Evolutionary conservation across 352 stramenopile genomes (phyloP).

Genomic region (Phytophthora multivora): DNA sequence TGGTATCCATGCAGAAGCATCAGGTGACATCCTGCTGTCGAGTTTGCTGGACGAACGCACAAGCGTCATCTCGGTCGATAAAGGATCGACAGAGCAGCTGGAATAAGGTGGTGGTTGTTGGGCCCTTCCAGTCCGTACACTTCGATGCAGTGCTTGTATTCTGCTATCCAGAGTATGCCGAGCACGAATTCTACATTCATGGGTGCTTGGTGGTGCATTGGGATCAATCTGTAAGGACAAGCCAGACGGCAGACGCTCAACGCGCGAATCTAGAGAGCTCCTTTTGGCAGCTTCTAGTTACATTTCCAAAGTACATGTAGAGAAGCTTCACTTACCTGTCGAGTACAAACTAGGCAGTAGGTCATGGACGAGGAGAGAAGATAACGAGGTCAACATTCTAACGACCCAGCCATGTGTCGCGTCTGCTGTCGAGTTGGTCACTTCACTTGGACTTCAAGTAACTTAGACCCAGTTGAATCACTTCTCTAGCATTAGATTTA

Average conservation of each 20-base stretch:
- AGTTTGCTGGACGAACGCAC: constrained; percentile 5
- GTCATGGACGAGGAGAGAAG: background rate
- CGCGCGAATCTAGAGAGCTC: background rate
- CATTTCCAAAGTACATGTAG: no score
- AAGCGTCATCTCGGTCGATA: constrained; percentile 15
- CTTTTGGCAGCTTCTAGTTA: background rate
- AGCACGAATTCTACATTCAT: constrained; percentile 10
- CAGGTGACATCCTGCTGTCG: constrained; percentile 15
- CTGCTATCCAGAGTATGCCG: background rate
- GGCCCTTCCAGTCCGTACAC: constrained; percentile 10
- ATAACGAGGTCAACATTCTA: no score
- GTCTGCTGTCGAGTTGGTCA: no score
- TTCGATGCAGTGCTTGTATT: background rate
- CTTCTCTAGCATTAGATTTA: no score
- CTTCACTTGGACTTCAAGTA: no score
- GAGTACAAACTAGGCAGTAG: no score
- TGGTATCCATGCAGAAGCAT: constrained; percentile 11
- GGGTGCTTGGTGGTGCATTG: background rate
- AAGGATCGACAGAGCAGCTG: constrained; percentile 6
- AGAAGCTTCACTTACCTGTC: no score
- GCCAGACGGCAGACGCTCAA: background rate
- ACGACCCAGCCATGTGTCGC: no score
- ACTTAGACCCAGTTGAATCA: no score
- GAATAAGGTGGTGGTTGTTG: constrained; percentile 9
- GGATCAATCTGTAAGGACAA: background rate